Percentiles rank a stretch among this genome's conserved stretches.
Conservation (phyloP, 164 flowering plant species). For the Aristolochia californica region DNA sequence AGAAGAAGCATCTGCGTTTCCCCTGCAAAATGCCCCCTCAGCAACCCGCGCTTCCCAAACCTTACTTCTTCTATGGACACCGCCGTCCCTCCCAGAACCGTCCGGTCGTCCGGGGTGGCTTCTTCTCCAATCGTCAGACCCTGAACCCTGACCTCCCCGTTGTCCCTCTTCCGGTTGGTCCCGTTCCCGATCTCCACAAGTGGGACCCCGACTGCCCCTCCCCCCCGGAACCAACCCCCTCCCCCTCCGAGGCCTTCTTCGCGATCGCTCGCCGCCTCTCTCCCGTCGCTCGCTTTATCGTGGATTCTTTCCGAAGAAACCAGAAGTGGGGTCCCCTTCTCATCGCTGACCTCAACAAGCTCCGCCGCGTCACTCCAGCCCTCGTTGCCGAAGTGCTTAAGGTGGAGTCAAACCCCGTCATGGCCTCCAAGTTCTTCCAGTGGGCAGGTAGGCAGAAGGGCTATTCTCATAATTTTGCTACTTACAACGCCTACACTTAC, state of each 20-base stretch:
- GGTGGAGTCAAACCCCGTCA: conserved; percentile 38
- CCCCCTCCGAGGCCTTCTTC: conserved; percentile 45
- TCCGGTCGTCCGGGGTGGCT: conserved; percentile 70
- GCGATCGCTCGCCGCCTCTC: conserved; percentile 41
- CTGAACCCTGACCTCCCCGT: conserved; percentile 13
- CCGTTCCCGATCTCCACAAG: conserved; percentile 28
- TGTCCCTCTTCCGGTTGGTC: not conserved
- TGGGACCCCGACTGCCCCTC: conserved; percentile 59
- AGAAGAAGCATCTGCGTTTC: not conserved
- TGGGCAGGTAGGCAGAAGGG: conserved; percentile 99
- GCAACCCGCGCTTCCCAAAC: conserved; percentile 19
- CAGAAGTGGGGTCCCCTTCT: conserved; percentile 52
- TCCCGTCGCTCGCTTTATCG: conserved; percentile 83
- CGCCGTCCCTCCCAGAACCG: conserved; percentile 72
- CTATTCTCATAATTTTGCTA: conserved; percentile 52
- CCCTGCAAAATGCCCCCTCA: not conserved
- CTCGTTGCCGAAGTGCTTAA: conserved; percentile 82
- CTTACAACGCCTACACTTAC: conserved; percentile 82
- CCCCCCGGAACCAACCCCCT: conserved; percentile 11
- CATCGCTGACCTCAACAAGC: conserved; percentile 53
- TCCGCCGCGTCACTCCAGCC: conserved; percentile 73
- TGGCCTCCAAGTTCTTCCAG: conserved; percentile 72
- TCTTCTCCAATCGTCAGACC: conserved; percentile 66
- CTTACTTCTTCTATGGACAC: conserved; percentile 81
- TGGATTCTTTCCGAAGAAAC: conserved; percentile 70